A percentile compares a stretch with the other conserved stretches of the same genome.
Evolutionary conservation across 306 rosid species (phyloP).

Genomic region (Vicia villosa): DNA sequence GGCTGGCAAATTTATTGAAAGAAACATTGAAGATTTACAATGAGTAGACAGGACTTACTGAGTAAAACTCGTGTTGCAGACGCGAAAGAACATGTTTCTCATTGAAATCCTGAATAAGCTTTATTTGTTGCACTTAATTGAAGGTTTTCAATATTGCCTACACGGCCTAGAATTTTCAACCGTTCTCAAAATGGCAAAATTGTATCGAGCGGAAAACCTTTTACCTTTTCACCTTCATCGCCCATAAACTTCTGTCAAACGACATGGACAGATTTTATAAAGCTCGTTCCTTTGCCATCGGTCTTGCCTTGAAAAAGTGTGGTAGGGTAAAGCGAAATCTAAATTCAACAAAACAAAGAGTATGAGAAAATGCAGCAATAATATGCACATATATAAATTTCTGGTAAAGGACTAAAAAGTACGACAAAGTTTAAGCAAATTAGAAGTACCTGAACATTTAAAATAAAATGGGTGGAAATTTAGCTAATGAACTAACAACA

Average conservation of each 20-base stretch:
- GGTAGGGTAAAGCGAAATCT: constrained; percentile 87
- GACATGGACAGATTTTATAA: constrained; percentile 16
- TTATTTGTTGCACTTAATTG: constrained; percentile 74
- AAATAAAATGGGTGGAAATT: constrained; percentile 79
- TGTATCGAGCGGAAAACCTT: constrained; percentile 83
- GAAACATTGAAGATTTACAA: not conserved
- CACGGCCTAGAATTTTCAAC: constrained; percentile 94
- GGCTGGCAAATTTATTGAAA: not conserved
- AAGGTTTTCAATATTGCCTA: constrained; percentile 82
- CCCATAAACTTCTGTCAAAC: constrained; percentile 73
- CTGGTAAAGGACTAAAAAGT: not conserved
- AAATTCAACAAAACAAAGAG: constrained; percentile 38
- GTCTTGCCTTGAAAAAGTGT: constrained; percentile 88
- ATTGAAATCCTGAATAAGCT: constrained; percentile 94
- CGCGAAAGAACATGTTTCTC: constrained; percentile 99
- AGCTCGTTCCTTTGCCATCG: constrained; percentile 93
- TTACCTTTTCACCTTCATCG: constrained; percentile 92
- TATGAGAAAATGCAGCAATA: constrained; percentile 27
- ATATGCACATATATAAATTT: not conserved
- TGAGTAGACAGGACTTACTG: constrained; percentile 47
- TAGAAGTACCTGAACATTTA: constrained; percentile 83
- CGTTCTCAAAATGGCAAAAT: constrained; percentile 77
- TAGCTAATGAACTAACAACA: constrained; percentile 50
- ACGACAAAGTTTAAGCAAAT: constrained; percentile 5
- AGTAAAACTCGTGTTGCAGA: constrained; percentile 92